Base-by-base conservation (phyloP, 805 yeast genomes). In the Groenewaldozyma salmanticensis region DNA sequence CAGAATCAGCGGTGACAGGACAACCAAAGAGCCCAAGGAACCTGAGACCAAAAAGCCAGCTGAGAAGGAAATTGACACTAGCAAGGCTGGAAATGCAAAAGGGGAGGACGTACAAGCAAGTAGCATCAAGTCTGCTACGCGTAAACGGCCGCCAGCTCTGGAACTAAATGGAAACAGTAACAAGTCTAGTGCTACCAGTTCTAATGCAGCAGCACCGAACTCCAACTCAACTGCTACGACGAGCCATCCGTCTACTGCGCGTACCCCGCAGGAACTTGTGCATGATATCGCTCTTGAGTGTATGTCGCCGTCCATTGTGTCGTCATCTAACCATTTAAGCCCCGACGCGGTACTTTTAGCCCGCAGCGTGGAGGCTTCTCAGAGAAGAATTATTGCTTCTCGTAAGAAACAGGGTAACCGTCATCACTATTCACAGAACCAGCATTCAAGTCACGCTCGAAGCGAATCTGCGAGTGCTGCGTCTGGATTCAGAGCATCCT, bases 251-350 rank as follows among this genome's bases (percentile, higher is more conserved):
- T 24, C 18, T n/a, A 13, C 39, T 5, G 42, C 43, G 31, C 20
- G 48, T 17, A 50, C 55, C 6, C 52, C 60, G 2, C 51, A 50
- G 31, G 59, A 56, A 22, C 52, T 56, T 16, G 56, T 52, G 24
- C 52, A 54, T 38, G 59, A 51, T 27, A 50, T 56, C 19, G 59
- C 59, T 17, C 39, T 56, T 27, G 59, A 56, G 35, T 56, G 60
- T 38, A 57, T 56, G 22, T 53, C 58, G 7, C 60, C 60, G 4
- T 53, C 52, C 9, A 38, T 55, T 32, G 29, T 24, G 11, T 24
- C 29, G 7, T 7, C 29, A 7, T 53, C 59, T 17, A 44, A 52
- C n/a, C 48, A 47, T 44, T 42, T 44, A 40, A 45, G 40, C 37
- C 21, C 44, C 16, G 58, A 52, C 27, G 56, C 55, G n/a, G 43